Percentiles rank a stretch among this genome's conserved stretches.
Evolutionary conservation across 75 land plant genomes (phyloP).

Genomic region (Selaginella tamariscina): DNA sequence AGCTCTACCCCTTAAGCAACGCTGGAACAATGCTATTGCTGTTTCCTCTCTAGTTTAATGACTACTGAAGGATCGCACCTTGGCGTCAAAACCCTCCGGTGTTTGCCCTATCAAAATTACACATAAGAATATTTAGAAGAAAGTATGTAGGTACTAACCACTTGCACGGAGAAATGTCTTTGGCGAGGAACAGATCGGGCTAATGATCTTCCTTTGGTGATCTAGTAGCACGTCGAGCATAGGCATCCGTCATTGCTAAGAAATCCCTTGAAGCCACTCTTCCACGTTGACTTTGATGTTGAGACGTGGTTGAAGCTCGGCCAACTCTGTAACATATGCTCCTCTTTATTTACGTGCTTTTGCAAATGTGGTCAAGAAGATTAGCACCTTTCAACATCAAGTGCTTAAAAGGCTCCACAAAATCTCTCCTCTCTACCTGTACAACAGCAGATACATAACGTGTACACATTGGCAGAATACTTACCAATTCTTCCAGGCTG

Average conservation of each 20-base stretch:
- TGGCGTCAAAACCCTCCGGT: background rate
- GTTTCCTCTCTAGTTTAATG: background rate
- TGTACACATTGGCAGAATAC: too few relatives aligned
- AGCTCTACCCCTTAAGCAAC: background rate
- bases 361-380: background rate
- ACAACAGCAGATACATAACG: background rate
- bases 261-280: background rate
- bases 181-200: background rate
- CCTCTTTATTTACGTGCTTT: too few relatives aligned
- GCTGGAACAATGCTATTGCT: background rate
- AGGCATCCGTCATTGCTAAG: background rate
- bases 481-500: background rate
- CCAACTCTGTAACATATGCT: background rate
- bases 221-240: background rate
- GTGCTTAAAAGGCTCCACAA: background rate
- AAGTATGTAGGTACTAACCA: background rate
- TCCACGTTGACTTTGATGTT: background rate
- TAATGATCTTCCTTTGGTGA: background rate
- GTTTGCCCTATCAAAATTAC: background rate
- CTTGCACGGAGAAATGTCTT: background rate
- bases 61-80: background rate
- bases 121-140: background rate
- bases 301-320: background rate
- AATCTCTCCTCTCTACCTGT: background rate
- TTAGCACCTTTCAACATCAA: background rate